Conservation (phyloP, 768 basidiomycete genomes). For the Leccinum rimulosum region DNA sequence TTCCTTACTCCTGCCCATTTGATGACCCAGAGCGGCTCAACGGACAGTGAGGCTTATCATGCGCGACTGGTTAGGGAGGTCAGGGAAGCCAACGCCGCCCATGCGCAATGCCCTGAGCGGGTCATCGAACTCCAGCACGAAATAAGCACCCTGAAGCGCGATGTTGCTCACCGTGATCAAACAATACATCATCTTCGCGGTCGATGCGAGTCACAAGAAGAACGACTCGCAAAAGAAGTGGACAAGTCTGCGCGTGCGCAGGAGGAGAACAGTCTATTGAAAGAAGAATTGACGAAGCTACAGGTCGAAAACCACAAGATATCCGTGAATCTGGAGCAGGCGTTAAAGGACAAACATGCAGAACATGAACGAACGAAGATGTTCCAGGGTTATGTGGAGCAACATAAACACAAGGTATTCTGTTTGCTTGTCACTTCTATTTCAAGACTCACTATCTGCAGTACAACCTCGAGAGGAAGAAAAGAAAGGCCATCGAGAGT, state of each 20-base stretch:
- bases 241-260: slow-evolving; percentile 2
- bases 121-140: slow-evolving; percentile 13
- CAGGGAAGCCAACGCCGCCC: slow-evolving; percentile 8
- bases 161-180: slow-evolving; percentile 4
- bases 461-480: slow-evolving; percentile 26
- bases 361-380: slow-evolving; percentile 21
- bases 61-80: slow-evolving; percentile 15
- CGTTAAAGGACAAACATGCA: slow-evolving; percentile 13
- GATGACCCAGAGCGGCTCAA: slow-evolving; percentile 2
- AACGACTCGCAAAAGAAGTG: slow-evolving; percentile 11
- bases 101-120: slow-evolving; percentile 14
- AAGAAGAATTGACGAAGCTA: slow-evolving; percentile 23
- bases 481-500: slow-evolving; percentile 24
- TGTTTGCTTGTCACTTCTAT: neutral
- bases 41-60: slow-evolving; percentile 5
- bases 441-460: slow-evolving; percentile 7
- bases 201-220: slow-evolving; percentile 15
- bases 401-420: slow-evolving; percentile 25
- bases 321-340: slow-evolving; percentile 14
- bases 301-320: slow-evolving; percentile 24
- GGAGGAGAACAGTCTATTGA: slow-evolving; percentile 13
- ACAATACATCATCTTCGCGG: slow-evolving; percentile 13
- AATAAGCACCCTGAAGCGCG: slow-evolving; percentile 9
- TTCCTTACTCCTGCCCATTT: slow-evolving; percentile 24
- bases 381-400: slow-evolving; percentile 22